phyloP scores from a whole-genome alignment of 1,284 basidiomycete species.

The Pascua sp. region DNA sequence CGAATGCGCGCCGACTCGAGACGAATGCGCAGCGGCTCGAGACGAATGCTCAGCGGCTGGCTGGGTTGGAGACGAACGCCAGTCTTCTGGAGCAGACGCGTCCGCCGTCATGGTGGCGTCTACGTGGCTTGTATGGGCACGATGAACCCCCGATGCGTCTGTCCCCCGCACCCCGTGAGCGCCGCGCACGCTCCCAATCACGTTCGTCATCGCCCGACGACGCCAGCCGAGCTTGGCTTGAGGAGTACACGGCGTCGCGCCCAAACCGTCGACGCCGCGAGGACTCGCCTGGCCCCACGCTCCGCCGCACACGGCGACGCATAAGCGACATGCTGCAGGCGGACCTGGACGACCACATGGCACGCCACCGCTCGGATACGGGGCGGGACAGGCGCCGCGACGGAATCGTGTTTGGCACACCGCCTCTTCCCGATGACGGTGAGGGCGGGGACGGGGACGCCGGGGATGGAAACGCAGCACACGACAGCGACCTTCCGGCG shows the following conservation, averaged over 20 bases:
- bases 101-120: too few species aligned
- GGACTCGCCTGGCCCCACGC: conserved; percentile 1
- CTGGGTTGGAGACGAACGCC: background rate
- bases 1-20: too few species aligned
- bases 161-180: background rate
- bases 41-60: background rate
- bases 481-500: too few species aligned
- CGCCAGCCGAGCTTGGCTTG: conserved; percentile 7
- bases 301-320: conserved; percentile 5
- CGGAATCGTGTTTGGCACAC: conserved; percentile 9
- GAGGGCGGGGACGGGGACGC: too few species aligned
- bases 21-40: too few species aligned
- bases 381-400: conserved; percentile 15
- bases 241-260: conserved; percentile 9
- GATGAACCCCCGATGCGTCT: background rate
- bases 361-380: background rate
- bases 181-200: background rate
- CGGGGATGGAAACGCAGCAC: too few species aligned
- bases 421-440: too few species aligned
- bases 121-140: background rate
- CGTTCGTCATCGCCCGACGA: conserved; percentile 1
- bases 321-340: conserved; percentile 1
- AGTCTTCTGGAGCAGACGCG: too few species aligned
- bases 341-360: background rate
- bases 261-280: conserved; percentile 1